Conservation (phyloP, 1,139 yeast genomes). For the Yamadazyma diospyri region DNA sequence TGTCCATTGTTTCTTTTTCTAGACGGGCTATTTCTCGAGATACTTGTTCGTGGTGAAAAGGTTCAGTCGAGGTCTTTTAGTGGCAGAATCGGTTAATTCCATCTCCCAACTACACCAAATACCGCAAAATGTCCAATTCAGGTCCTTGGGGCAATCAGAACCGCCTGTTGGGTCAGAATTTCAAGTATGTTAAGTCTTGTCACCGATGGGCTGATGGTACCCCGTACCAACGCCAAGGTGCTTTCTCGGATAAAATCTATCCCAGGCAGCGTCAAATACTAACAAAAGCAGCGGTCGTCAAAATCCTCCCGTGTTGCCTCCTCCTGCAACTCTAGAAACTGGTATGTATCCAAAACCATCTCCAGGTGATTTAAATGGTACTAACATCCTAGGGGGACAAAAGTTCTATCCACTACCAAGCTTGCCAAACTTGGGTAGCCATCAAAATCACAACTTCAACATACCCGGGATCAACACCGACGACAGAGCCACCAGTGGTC, state of each 20-base stretch:
- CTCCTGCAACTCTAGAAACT: conserved; percentile 52
- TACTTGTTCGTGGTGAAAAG: too few species aligned
- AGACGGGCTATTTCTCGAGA: background rate
- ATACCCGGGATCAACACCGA: conserved; percentile 45
- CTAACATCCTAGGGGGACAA: conserved; percentile 35
- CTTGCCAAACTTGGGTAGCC: conserved; percentile 48
- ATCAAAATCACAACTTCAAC: conserved; percentile 40
- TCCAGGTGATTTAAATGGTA: too few species aligned
- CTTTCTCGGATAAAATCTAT: too few species aligned
- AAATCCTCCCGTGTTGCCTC: conserved; percentile 54
- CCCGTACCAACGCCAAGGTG: too few species aligned
- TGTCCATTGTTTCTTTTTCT: background rate
- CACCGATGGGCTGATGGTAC: too few species aligned
- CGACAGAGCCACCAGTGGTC: conserved; percentile 3
- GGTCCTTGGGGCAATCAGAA: conserved; percentile 46
- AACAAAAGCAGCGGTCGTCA: conserved; percentile 38
- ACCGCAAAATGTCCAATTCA: conserved; percentile 35
- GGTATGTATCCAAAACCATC: conserved; percentile 36
- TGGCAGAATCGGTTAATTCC: too few species aligned
- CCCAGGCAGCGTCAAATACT: too few species aligned
- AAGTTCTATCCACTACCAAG: conserved; percentile 50
- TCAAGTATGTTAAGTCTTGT: conserved; percentile 50
- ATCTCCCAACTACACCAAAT: background rate
- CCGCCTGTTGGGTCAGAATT: conserved; percentile 44
- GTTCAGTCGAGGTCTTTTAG: too few species aligned